Conservation (phyloP, 2,329 filamentous ascomycete species). For the Ciborinia camelliae region DNA sequence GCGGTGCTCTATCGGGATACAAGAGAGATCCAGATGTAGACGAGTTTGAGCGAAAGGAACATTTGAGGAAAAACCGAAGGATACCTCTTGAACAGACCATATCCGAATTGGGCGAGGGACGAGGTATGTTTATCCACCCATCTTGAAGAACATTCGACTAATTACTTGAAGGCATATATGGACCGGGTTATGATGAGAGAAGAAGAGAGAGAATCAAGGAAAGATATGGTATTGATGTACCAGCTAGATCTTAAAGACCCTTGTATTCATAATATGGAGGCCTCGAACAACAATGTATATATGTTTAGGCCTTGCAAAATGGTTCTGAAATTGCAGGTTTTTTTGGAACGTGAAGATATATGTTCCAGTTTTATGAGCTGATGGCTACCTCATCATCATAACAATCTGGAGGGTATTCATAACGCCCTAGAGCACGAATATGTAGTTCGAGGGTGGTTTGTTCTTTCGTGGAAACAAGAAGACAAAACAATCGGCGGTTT, state of each 20-base stretch:
- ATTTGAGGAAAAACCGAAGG: slow-evolving; percentile 58
- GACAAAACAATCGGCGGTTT: background rate
- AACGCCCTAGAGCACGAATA: background rate
- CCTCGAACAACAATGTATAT: slow-evolving; percentile 19
- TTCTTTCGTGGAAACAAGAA: background rate
- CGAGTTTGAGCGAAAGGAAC: slow-evolving; percentile 61
- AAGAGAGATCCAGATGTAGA: slow-evolving; percentile 51
- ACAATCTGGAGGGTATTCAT: background rate
- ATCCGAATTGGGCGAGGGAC: slow-evolving; percentile 64
- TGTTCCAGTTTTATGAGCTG: background rate
- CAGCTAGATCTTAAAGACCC: slow-evolving; percentile 32
- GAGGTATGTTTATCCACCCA: slow-evolving; percentile 50
- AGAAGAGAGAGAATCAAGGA: slow-evolving; percentile 64
- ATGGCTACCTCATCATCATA: background rate
- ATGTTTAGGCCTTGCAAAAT: slow-evolving; percentile 13
- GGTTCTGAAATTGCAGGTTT: background rate
- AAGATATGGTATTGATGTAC: slow-evolving; percentile 66
- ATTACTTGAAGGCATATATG: slow-evolving; percentile 56
- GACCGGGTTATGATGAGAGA: slow-evolving; percentile 64
- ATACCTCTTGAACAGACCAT: slow-evolving; percentile 63
- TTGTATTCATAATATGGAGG: slow-evolving; percentile 16
- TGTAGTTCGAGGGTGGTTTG: background rate
- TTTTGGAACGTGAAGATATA: background rate
- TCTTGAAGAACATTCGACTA: slow-evolving; percentile 2
- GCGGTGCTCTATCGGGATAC: slow-evolving; percentile 53